Evolutionary conservation across 2,329 filamentous ascomycete genomes (phyloP).

Genomic region (Bipolaris victoriae): DNA sequence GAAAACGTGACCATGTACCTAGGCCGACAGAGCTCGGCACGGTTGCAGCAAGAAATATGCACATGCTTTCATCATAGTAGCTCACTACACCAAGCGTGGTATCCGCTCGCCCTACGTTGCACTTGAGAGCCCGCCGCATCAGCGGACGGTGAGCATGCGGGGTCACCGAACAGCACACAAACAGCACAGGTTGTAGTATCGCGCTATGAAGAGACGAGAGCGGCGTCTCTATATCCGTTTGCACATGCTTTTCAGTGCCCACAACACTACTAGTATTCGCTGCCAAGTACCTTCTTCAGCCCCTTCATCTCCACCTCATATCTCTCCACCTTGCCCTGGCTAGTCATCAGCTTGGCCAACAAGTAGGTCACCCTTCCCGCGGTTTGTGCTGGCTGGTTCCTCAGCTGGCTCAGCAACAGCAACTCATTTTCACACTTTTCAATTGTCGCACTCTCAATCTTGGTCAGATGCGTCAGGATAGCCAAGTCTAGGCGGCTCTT

Average conservation of each 20-base stretch:
- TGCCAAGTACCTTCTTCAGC: conserved; percentile 73
- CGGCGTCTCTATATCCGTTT: background rate
- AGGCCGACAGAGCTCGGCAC: conserved; percentile 1
- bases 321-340: conserved; percentile 74
- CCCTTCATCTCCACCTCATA: conserved; percentile 74
- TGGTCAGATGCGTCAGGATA: conserved; percentile 70
- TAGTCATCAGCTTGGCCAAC: conserved; percentile 72
- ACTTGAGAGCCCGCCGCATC: background rate
- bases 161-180: background rate
- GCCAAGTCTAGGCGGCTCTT: conserved; percentile 72
- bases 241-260: background rate
- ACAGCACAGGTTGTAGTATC: background rate
- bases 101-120: background rate
- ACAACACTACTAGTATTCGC: conserved; percentile 51
- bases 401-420: conserved; percentile 70
- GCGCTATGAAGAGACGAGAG: background rate
- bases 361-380: conserved; percentile 72
- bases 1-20: conserved; percentile 2
- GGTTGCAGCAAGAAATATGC: background rate
- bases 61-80: background rate
- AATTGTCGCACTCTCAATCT: conserved; percentile 74
- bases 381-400: conserved; percentile 72
- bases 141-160: conserved; percentile 1
- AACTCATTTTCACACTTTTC: conserved; percentile 82
- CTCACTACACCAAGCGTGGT: background rate